These are phyloP conservation scores for Cystobasidium tubakii DNA, from an alignment of 768 basidiomycete species.

Conservation along the genomic window DNA sequence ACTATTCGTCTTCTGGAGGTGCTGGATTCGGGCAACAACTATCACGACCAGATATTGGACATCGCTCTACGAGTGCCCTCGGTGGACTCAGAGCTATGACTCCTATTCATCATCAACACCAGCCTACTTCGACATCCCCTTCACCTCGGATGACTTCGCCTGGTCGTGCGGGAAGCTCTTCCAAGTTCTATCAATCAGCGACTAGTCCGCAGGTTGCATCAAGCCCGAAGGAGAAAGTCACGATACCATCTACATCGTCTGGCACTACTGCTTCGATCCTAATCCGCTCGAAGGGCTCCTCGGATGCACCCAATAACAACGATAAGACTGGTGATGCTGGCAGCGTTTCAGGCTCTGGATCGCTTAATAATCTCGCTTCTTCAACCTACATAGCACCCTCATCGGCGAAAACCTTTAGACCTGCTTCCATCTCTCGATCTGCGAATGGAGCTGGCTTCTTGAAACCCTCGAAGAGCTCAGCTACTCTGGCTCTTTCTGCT, in stretches of 20 bases:
- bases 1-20: background rate
- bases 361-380: background rate
- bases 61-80: slow-evolving; percentile 31
- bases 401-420: slow-evolving; percentile 23
- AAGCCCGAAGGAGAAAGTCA: background rate
- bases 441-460: slow-evolving; percentile 4
- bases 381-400: slow-evolving; percentile 4
- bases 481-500: slow-evolving; percentile 14
- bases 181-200: background rate
- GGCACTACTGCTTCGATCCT: background rate
- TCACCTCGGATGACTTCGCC: slow-evolving; percentile 10
- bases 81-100: slow-evolving; percentile 34
- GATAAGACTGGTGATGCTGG: background rate
- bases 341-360: background rate
- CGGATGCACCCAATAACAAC: background rate
- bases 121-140: background rate
- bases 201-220: background rate
- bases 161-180: background rate
- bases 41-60: slow-evolving; percentile 4
- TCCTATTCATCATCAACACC: slow-evolving; percentile 17
- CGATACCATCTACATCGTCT: background rate
- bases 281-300: background rate
- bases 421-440: slow-evolving; percentile 11
- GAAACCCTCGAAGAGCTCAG: slow-evolving; percentile 26
- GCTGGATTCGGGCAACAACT: background rate